These are phyloP conservation scores for Pyrus betulifolia DNA, from an alignment of 306 rosid genomes.

Conservation along the genomic window DNA sequence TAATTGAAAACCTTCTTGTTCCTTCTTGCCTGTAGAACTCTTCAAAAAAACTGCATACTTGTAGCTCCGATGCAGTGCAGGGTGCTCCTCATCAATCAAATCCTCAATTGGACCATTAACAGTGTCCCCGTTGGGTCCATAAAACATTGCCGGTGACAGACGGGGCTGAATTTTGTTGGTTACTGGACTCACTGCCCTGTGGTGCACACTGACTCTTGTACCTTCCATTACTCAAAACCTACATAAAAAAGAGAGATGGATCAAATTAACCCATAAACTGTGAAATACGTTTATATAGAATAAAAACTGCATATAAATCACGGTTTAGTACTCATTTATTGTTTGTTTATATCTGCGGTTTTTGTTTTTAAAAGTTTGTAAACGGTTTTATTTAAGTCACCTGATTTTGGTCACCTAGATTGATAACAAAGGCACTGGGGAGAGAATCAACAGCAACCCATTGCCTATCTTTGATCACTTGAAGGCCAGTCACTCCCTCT, in stretches of 20 bases:
- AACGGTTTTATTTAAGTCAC: background rate
- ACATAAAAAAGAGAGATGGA: background rate
- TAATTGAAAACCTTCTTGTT: background rate
- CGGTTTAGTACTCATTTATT: too few relatives aligned
- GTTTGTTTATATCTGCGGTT: too few relatives aligned
- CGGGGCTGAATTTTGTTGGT: conserved; percentile 27
- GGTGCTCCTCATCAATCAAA: conserved; percentile 35
- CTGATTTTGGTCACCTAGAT: conserved; percentile 29
- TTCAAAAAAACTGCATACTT: conserved; percentile 25
- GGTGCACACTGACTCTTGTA: conserved; percentile 37
- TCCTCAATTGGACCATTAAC: conserved; percentile 34
- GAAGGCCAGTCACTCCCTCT: conserved; percentile 31
- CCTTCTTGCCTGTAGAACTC: conserved; percentile 39
- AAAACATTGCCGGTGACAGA: conserved; percentile 38
- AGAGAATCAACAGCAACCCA: conserved; percentile 36
- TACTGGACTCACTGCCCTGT: conserved; percentile 46
- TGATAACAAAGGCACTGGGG: conserved; percentile 38
- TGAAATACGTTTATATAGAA: too few relatives aligned
- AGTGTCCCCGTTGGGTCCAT: conserved; percentile 27
- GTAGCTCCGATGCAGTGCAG: conserved; percentile 15
- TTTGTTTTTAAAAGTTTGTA: too few relatives aligned
- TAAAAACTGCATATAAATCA: too few relatives aligned
- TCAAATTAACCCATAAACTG: too few relatives aligned
- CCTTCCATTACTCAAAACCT: conserved; percentile 51
- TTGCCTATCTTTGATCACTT: conserved; percentile 40